Conservation (phyloP, 2,329 filamentous ascomycete species). For the Botrytis paeoniae region DNA sequence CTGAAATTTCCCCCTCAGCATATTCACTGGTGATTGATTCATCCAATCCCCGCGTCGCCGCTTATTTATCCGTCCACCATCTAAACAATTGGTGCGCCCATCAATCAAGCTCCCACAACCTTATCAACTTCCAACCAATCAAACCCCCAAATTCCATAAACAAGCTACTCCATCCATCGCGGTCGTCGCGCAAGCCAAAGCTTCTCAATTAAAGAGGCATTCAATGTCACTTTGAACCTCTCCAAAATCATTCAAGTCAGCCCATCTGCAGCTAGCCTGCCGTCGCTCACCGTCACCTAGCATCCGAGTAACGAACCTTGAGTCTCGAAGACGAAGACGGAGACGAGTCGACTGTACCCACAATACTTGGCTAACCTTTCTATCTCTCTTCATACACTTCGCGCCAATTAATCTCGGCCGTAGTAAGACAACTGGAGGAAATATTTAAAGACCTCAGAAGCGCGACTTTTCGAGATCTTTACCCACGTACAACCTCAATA, state of each 20-base stretch:
- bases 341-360: conserved; percentile 3
- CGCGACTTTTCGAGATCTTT: conserved; percentile 2
- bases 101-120: conserved; percentile 11
- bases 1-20: neutral
- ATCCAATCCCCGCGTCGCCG: conserved; percentile 8
- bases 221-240: neutral
- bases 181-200: conserved; percentile 20
- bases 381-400: neutral
- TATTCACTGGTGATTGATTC: neutral
- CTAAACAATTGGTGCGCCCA: neutral
- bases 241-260: neutral
- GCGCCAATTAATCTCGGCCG: conserved; percentile 3
- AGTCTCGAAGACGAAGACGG: neutral
- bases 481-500: conserved; percentile 3
- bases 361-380: conserved; percentile 7
- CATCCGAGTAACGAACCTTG: neutral
- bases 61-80: conserved; percentile 6
- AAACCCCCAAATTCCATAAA: conserved; percentile 17
- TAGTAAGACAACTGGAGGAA: conserved; percentile 5
- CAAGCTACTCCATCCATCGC: conserved; percentile 11
- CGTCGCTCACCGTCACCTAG: neutral
- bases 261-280: conserved; percentile 9
- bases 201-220: conserved; percentile 7
- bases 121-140: conserved; percentile 10
- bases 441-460: neutral